phyloP scores from a whole-genome alignment of 176 grass and related monocot species.

The Triticum monococcum region DNA sequence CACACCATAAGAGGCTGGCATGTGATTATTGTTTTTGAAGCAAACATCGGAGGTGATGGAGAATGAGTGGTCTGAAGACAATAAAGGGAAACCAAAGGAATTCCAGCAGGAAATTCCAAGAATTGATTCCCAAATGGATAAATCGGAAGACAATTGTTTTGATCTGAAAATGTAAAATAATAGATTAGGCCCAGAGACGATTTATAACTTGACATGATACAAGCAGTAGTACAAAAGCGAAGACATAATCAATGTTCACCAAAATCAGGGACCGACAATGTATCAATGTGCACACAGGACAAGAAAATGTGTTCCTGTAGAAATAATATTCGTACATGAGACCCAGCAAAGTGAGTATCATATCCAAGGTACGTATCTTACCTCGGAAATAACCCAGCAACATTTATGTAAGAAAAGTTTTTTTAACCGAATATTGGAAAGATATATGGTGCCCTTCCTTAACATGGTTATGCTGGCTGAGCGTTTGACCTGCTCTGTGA shows the following conservation, averaged over 20 bases:
- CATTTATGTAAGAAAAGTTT: conserved; percentile 49
- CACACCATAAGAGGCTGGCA: background rate
- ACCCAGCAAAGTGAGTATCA: background rate
- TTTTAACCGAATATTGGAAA: background rate
- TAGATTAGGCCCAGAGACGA: conserved; percentile 14
- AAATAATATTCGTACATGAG: conserved; percentile 24
- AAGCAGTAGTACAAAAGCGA: background rate
- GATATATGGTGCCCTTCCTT: background rate
- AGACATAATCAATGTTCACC: conserved; percentile 44
- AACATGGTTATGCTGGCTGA: background rate
- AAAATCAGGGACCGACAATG: conserved; percentile 81
- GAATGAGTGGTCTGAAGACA: conserved; percentile 91
- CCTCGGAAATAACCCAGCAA: conserved; percentile 88
- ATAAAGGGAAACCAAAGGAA: conserved; percentile 88
- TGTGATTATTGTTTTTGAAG: conserved; percentile 76
- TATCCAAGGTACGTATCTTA: conserved; percentile 40
- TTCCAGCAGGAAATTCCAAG: conserved; percentile 44
- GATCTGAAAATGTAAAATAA: conserved; percentile 47
- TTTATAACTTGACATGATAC: background rate
- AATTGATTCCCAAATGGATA: conserved; percentile 80
- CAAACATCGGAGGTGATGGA: conserved; percentile 82
- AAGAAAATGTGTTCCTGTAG: conserved; percentile 91
- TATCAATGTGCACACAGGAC: conserved; percentile 87
- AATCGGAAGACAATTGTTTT: conserved; percentile 89
- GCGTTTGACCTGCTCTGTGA: background rate